phyloP scores from a whole-genome alignment of 2,329 filamentous ascomycete species.

The Scortechinia acanthostroma region DNA sequence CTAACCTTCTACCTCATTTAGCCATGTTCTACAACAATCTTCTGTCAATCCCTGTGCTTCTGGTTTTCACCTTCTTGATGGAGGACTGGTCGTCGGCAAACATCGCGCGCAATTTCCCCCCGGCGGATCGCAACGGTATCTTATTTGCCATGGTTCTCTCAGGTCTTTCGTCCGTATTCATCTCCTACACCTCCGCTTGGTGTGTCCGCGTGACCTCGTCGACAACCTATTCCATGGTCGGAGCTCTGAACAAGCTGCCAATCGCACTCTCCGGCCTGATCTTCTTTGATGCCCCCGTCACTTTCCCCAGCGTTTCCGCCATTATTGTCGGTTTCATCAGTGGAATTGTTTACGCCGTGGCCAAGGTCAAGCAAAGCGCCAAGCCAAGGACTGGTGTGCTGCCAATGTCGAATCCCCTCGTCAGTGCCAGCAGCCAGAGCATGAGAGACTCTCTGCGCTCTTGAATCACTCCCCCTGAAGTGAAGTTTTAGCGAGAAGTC shows the following conservation, averaged over 20 bases:
- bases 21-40: slow-evolving; percentile 99
- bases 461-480: too few species aligned
- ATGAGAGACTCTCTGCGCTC: slow-evolving; percentile 1
- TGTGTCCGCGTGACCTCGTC: slow-evolving; percentile 95
- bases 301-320: slow-evolving; percentile 82
- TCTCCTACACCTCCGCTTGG: slow-evolving; percentile 99
- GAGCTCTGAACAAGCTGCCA: slow-evolving; percentile 93
- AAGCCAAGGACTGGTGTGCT: slow-evolving; percentile 30
- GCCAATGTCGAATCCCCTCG: background rate
- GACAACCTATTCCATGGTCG: slow-evolving; percentile 98
- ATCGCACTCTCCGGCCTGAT: slow-evolving; percentile 86
- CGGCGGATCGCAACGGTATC: slow-evolving; percentile 71
- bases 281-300: slow-evolving; percentile 92
- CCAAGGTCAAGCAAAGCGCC: slow-evolving; percentile 74
- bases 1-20: slow-evolving; percentile 20
- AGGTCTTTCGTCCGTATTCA: slow-evolving; percentile 87
- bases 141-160: slow-evolving; percentile 89
- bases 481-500: too few species aligned
- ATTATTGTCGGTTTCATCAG: slow-evolving; percentile 87
- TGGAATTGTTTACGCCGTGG: slow-evolving; percentile 81
- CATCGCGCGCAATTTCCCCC: slow-evolving; percentile 79
- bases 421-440: slow-evolving; percentile 3
- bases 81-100: slow-evolving; percentile 92
- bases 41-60: slow-evolving; percentile 84
- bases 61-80: slow-evolving; percentile 71